Evolutionary conservation across 306 rosid genomes (phyloP).

Genomic region (Fagus sylvatica): DNA sequence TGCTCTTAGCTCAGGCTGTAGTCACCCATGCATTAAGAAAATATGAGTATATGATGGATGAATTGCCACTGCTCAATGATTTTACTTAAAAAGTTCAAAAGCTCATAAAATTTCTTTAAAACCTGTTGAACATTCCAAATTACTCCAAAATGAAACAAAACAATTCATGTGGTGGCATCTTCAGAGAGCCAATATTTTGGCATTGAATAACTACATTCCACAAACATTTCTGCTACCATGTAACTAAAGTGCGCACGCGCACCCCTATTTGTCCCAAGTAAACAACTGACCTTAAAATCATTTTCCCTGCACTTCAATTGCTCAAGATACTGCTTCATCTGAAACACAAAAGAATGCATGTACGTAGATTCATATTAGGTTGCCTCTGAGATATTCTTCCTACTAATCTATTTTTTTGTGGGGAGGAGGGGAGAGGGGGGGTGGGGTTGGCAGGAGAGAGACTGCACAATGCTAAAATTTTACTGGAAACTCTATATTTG

Average conservation of each 20-base stretch:
- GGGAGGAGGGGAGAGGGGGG: too few species aligned
- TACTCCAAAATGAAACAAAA: background rate
- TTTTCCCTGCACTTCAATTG: conserved; percentile 50
- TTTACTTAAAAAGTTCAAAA: background rate
- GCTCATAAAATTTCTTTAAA: background rate
- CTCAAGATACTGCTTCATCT: conserved; percentile 63
- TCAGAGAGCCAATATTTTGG: background rate
- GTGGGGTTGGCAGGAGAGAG: background rate
- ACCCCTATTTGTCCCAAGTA: conserved; percentile 1
- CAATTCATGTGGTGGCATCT: background rate
- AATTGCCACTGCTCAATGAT: background rate
- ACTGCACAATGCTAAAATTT: background rate
- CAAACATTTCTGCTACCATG: background rate
- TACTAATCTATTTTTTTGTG: background rate
- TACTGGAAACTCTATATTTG: background rate
- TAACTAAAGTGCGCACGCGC: background rate
- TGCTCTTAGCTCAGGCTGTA: conserved; percentile 63
- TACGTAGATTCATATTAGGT: too few species aligned
- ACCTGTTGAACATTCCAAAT: conserved; percentile 3
- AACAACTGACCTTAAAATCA: conserved; percentile 63
- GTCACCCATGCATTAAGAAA: conserved; percentile 24
- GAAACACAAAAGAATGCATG: conserved; percentile 25
- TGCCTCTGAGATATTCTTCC: background rate
- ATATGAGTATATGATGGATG: background rate
- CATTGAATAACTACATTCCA: background rate